Evolutionary conservation across 306 rosid species (phyloP), one percentile per base, ranked within the genome.

Genomic region (Quercus robur): DNA sequence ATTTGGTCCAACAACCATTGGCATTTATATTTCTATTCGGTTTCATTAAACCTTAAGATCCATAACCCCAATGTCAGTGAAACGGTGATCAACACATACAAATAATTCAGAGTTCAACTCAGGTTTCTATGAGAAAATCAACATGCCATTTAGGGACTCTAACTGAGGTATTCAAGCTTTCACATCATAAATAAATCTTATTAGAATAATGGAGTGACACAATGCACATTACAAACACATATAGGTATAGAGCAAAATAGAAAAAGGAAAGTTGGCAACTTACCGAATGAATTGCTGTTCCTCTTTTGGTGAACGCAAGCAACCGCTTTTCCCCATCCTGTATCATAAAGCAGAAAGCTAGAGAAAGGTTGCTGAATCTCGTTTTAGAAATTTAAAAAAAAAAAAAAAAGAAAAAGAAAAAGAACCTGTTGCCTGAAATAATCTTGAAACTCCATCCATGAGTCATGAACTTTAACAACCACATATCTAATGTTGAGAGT

Each of bases 291-390:
- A 86, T 77, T 75, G 86, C 77, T 57, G 97, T 94, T 81, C 95
- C 97, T 75, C 92, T 88, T 88, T 90, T 92, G 30, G 99, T 92
- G 84, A 94, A 92, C 64, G 99, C 97, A 59, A 92, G 92, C 88
- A 94, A 66, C 76, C 97, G 90, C 78, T 93, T 94, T 81, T 91
- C 91, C 23, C 97, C 99, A 11, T 89, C 95, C 99, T 92, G 87
- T 28, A 72, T 68, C 55, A 83, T 74, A 81, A 17, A 76, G 76
- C 19, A 51, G 17, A 28, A 64, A 73, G 26, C 69, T 26, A 17
- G 58, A 57, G 20, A 33, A 64, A 26, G 49, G 68, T 71, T 25
- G 55, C n/a, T 0, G 35, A 73, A 68, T 80, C 73, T 61, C 51
- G 49, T 56, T 33, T 72, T 77, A 28, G 33, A 57, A 82, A 41